Base-by-base conservation (phyloP, 2,329 filamentous ascomycete species). In the Diaporthe longicolla region DNA sequence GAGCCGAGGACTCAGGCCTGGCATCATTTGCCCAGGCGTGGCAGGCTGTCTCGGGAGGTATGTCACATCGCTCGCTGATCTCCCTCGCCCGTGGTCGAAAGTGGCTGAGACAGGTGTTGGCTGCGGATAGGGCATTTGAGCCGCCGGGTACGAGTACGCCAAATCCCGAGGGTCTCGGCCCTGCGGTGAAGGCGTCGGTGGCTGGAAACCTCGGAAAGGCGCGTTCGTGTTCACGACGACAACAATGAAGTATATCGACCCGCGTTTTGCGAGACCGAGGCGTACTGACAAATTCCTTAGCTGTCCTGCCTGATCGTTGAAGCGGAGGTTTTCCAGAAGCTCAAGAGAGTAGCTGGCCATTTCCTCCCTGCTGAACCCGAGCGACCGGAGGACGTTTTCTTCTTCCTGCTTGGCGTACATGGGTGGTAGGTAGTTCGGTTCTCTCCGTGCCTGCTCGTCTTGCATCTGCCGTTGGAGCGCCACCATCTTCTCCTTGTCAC, bases 391-490 rank as follows among this genome's bases (percentile, higher is more conserved):
- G 21, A 90, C 85, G 35, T 87, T 84, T 32, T 89, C 87, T 68
- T 89, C 87, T 73, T 89, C 87, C 63, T 86, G 82, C 76, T 87
- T 87, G 50, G 85, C 86, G 74, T 90, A 87, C n/a, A 92, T 92
- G 1, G 91, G 91, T 5, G 91, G 90, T 26, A 92, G 84, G 79
- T 92, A 92, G 59, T 89, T 90, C 24, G 90, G 90, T 40, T 91
- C 89, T 72, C 86, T 89, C 76, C 86, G 84, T 43, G 85, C 83
- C 74, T 90, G 89, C 76, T 93, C 90, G 21, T 88, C 87, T 70
- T 89, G 86, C 61, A 93, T 84, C 68, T 85, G 84, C 63, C 84
- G 84, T 76, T 89, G 88, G 58, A 91, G 81, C 11, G 82, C 82
- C 54, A 83, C 78, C 6, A 91, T 82, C 74, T 87, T 89, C 1